Percentiles rank a stretch among this genome's conserved stretches.
phyloP scores from a whole-genome alignment of 148 eudicot species.

The Vaccinium vitisidaea region DNA sequence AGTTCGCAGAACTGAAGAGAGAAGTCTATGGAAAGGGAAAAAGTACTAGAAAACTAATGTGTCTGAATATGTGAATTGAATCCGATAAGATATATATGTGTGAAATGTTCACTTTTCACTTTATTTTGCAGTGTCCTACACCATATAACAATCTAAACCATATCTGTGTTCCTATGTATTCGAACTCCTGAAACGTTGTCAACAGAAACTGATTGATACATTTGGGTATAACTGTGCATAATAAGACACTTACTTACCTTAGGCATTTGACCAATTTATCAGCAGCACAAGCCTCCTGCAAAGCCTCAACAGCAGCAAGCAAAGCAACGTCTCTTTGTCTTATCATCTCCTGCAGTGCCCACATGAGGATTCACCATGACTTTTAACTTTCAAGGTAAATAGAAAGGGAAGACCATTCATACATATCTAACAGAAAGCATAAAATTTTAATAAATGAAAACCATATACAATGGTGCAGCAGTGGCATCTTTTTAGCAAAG shows the following conservation, averaged over 20 bases:
- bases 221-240: neutral
- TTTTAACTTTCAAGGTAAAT: neutral
- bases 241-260: constrained; percentile 27
- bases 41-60: neutral
- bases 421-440: neutral
- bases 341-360: constrained; percentile 39
- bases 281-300: constrained; percentile 63
- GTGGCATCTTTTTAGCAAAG: neutral
- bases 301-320: constrained; percentile 49
- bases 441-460: neutral
- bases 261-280: constrained; percentile 51
- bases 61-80: neutral
- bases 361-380: neutral
- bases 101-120: no score
- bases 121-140: neutral
- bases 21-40: neutral
- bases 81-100: neutral
- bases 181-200: neutral
- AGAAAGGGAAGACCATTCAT: neutral
- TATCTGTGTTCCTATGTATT: neutral
- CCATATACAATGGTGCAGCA: neutral
- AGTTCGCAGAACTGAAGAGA: neutral
- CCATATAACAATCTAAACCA: neutral
- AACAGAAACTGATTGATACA: neutral
- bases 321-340: constrained; percentile 45